These are phyloP conservation scores for Botryotinia calthae DNA, from an alignment of 2,329 filamentous ascomycete genomes.

Conservation along the genomic window DNA sequence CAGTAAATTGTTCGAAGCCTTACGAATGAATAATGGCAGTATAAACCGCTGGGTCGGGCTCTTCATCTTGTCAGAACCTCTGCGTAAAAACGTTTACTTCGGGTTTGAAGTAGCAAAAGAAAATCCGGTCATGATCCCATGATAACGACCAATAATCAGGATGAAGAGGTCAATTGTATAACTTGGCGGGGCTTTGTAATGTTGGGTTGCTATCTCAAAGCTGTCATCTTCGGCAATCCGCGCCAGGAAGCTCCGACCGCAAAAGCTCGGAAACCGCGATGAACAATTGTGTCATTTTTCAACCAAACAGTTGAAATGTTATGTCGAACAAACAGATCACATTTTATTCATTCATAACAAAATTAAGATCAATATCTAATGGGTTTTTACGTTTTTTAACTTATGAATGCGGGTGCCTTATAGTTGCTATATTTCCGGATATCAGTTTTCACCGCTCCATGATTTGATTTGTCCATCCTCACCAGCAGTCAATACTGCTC, in stretches of 20 bases:
- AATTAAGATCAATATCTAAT: background rate
- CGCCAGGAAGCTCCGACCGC: conserved; percentile 17
- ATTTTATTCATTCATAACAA: background rate
- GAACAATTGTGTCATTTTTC: background rate
- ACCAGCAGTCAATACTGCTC: conserved; percentile 41
- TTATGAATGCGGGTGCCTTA: background rate
- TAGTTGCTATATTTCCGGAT: background rate
- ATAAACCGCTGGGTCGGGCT: conserved; percentile 31
- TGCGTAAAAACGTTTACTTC: conserved; percentile 31
- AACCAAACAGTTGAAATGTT: background rate
- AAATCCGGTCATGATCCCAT: conserved; percentile 33
- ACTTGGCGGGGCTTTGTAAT: conserved; percentile 25
- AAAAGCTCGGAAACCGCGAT: conserved; percentile 5
- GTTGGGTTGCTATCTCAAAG: conserved; percentile 23
- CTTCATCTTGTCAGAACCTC: conserved; percentile 36
- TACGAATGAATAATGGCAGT: conserved; percentile 38
- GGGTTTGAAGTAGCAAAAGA: conserved; percentile 28
- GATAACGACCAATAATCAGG: conserved; percentile 22
- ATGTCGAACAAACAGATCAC: background rate
- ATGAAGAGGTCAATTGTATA: conserved; percentile 19
- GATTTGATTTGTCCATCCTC: conserved; percentile 44
- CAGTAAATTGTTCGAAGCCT: conserved; percentile 20
- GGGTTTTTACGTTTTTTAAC: background rate
- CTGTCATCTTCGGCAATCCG: conserved; percentile 32
- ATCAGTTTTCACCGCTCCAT: conserved; percentile 38